Evolutionary conservation across 176 grass and related monocot species (phyloP).

Genomic region (Luzula sylvatica): DNA sequence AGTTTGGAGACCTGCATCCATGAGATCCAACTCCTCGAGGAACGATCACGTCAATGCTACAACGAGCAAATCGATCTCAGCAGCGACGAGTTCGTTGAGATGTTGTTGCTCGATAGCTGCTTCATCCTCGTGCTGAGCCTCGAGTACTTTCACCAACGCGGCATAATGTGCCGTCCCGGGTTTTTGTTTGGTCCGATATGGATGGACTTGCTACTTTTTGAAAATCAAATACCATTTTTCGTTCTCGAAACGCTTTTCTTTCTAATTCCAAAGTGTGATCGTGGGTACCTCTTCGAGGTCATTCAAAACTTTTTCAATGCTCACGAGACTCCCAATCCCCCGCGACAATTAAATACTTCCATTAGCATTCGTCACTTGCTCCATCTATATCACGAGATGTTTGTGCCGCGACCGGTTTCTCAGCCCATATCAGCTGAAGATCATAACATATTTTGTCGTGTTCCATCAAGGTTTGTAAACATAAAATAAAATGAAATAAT

Average conservation of each 20-base stretch:
- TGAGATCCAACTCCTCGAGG: not conserved
- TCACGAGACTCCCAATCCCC: not conserved
- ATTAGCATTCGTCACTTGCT: not conserved
- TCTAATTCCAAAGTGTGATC: too few relatives aligned
- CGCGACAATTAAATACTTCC: not conserved
- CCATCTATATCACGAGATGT: not conserved
- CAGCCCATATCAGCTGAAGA: too few relatives aligned
- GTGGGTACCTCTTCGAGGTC: too few relatives aligned
- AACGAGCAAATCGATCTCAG: not conserved
- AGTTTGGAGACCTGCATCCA: not conserved
- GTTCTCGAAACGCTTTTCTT: not conserved
- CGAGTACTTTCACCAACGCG: not conserved
- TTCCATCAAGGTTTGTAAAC: too few relatives aligned
- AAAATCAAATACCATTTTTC: conserved; percentile 17
- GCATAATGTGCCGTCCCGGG: not conserved
- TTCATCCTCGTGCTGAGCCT: not conserved
- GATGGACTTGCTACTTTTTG: too few relatives aligned
- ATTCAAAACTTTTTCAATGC: too few relatives aligned
- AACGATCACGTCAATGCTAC: not conserved
- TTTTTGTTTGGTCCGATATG: not conserved
- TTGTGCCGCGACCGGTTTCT: too few relatives aligned
- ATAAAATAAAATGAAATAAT: too few relatives aligned
- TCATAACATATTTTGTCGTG: too few relatives aligned
- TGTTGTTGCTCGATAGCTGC: conserved; percentile 19
- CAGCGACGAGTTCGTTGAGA: conserved; percentile 10